A percentile compares a stretch with the other conserved stretches of the same genome.
Evolutionary conservation across 345 rosid species (phyloP).

Genomic region (Euphorbia pulcherrima): DNA sequence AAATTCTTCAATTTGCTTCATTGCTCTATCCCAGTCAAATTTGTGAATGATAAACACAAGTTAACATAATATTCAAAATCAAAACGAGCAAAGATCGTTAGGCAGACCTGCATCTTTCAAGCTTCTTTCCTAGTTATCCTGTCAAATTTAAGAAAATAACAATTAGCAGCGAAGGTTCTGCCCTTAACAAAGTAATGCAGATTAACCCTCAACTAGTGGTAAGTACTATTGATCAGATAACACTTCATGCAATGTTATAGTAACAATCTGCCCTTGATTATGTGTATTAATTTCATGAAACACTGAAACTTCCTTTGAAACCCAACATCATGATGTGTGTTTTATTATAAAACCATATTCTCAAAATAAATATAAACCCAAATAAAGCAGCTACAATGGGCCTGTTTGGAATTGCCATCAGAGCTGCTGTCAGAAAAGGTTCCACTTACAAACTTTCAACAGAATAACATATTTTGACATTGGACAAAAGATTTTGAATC

Average conservation of each 20-base stretch:
- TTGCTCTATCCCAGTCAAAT: conserved; percentile 6
- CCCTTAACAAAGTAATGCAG: not conserved
- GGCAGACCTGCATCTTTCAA: conserved; percentile 28
- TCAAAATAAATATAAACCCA: not conserved
- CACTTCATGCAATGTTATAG: not conserved
- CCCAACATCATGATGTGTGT: not conserved
- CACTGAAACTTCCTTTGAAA: not conserved
- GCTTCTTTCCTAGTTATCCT: conserved; percentile 97
- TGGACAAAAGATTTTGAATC: no score
- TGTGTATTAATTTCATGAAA: not conserved
- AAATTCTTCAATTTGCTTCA: conserved; percentile 3
- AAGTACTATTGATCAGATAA: not conserved
- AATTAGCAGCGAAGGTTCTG: conserved; percentile 4
- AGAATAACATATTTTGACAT: no score
- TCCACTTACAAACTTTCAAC: no score
- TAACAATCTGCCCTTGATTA: not conserved
- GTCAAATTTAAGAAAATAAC: conserved; percentile 24
- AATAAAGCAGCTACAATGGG: conserved; percentile 5
- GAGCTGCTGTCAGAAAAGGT: no score
- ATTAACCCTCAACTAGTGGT: not conserved
- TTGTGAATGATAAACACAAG: not conserved
- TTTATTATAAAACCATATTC: not conserved
- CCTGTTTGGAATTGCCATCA: no score
- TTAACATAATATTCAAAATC: not conserved
- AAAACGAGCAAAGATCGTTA: not conserved